Conservation (phyloP, 805 yeast genomes). For the Wickerhamomyces ciferrii region DNA sequence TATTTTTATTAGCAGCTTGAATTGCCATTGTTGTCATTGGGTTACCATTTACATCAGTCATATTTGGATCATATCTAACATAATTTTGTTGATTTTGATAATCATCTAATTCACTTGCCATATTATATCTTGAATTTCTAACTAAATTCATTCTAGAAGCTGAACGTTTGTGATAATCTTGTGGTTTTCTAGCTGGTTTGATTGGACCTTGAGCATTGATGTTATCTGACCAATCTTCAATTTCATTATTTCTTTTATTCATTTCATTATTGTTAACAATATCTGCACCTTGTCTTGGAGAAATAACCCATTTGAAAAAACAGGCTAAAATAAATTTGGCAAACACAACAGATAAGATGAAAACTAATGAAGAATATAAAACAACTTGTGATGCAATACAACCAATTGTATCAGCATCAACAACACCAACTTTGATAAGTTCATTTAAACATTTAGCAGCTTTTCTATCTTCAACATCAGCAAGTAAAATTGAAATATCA, state of each 20-base stretch:
- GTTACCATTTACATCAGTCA: constrained; percentile 15
- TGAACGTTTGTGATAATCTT: constrained; percentile 16
- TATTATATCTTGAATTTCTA: constrained; percentile 31
- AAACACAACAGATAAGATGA: constrained; percentile 76
- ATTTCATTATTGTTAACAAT: constrained; percentile 51
- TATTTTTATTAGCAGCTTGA: constrained; percentile 38
- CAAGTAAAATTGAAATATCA: constrained; percentile 72
- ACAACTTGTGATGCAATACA: constrained; percentile 90
- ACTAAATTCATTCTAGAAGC: constrained; percentile 27
- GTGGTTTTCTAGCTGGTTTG: constrained; percentile 40
- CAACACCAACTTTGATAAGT: constrained; percentile 80
- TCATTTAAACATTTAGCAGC: constrained; percentile 82
- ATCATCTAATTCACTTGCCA: constrained; percentile 13
- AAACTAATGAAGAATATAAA: constrained; percentile 71
- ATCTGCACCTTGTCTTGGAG: constrained; percentile 78
- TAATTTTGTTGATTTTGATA: background rate
- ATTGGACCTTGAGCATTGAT: constrained; percentile 46
- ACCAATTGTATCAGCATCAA: constrained; percentile 88
- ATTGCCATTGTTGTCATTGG: constrained; percentile 57
- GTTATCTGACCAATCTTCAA: constrained; percentile 85
- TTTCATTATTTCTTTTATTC: constrained; percentile 57
- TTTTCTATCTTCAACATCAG: constrained; percentile 59
- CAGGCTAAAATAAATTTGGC: constrained; percentile 81
- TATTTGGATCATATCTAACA: background rate
- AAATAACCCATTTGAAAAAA: constrained; percentile 80